Evolutionary conservation across 805 yeast genomes (phyloP), one percentile per base, ranked within the genome.

Genomic region (Candida caryicola): DNA sequence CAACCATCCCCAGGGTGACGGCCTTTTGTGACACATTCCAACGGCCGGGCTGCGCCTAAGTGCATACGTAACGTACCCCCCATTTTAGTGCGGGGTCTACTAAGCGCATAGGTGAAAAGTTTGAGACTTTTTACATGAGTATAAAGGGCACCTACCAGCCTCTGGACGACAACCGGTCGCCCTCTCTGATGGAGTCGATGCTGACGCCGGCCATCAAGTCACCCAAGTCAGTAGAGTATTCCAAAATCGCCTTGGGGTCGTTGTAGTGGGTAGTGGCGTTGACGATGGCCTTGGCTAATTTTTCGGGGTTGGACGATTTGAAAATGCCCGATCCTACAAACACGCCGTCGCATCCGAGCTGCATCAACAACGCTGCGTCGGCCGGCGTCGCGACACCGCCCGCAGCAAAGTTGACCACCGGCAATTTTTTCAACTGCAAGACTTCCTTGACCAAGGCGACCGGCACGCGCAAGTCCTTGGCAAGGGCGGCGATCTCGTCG

Each of bases 381-480:
- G 90, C 81, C 23, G 95, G 95, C 9, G 95, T 82, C 7, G 95
- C 93, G 36, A 85, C 82, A 42, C 95, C 95, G 30, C 95, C 95
- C 19, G 93, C 93, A 29, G 93, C 91, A 55, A 85, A 85, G 66
- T 83, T 85, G 39, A 85, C 93, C 31, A 85, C 95, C 1, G 90
- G 90, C 44, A 85, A 71, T 52, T 78, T 77, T 7, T 64, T 59
- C 45, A 68, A 65, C 31, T 69, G 71, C 35, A 78, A 66, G 45
- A 74, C 62, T 33, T 71, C 62, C 46, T 71, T 60, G 40, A 85
- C 62, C 33, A 77, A 59, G n/a, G 69, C 72, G 18, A 66, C 66
- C 16, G 85, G 79, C 15, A 84, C 86, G 44, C 87, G 72, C 41
- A 76, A 60, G 42, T 74, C 76, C 39, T 64, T 60, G 17, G 93